Percentiles rank a stretch among this genome's conserved stretches.
These are phyloP conservation scores for Amanita rimosa DNA, from an alignment of 768 basidiomycete genomes.

Conservation along the genomic window DNA sequence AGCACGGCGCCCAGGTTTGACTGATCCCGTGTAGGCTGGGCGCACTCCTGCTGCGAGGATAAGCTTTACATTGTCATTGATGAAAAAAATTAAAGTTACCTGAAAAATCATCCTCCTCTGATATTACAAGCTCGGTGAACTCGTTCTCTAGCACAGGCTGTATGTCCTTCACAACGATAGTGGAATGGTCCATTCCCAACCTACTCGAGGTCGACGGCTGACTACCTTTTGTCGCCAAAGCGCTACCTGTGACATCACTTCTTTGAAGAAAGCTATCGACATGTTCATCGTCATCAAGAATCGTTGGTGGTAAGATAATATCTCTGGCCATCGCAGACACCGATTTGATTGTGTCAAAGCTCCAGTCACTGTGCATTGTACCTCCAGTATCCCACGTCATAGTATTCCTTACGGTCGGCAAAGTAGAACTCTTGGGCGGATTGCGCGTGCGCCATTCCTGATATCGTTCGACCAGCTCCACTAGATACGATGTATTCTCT, in stretches of 20 bases:
- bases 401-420: constrained; percentile 44
- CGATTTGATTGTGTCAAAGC: constrained; percentile 80
- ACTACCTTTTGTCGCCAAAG: constrained; percentile 55
- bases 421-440: constrained; percentile 42
- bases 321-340: constrained; percentile 63
- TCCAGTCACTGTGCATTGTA: constrained; percentile 89
- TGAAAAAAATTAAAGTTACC: constrained; percentile 20
- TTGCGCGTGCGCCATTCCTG: constrained; percentile 63
- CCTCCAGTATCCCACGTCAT: constrained; percentile 59
- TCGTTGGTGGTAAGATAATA: constrained; percentile 32
- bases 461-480: constrained; percentile 82
- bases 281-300: constrained; percentile 52
- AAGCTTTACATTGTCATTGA: neutral
- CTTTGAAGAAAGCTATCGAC: constrained; percentile 32
- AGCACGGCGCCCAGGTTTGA: constrained; percentile 52
- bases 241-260: constrained; percentile 45
- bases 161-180: constrained; percentile 51
- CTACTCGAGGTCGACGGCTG: constrained; percentile 28
- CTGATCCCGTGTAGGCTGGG: constrained; percentile 64
- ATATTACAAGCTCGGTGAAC: neutral
- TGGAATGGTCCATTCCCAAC: constrained; percentile 56
- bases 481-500: constrained; percentile 71
- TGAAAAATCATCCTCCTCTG: constrained; percentile 25
- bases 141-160: constrained; percentile 11
- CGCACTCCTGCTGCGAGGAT: constrained; percentile 35